Evolutionary conservation across 192 early-diverging fungal species (phyloP).

Genomic region (Backusella macrospora): DNA sequence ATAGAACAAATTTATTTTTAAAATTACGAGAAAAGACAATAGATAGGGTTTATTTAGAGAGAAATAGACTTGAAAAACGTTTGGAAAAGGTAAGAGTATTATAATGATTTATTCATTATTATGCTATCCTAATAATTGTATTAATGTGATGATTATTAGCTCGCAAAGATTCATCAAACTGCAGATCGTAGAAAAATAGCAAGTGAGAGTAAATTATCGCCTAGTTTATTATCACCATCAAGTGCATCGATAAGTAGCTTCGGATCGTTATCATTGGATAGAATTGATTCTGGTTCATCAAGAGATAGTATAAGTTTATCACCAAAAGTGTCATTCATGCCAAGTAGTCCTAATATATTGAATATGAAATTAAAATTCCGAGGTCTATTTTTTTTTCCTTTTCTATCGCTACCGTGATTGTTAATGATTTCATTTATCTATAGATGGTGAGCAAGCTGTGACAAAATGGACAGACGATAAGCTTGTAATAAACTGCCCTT

Average conservation of each 20-base stretch:
- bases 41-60: conserved; percentile 64
- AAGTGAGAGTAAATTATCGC: background rate
- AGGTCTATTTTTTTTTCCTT: background rate
- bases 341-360: conserved; percentile 25
- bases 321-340: conserved; percentile 7
- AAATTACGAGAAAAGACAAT: conserved; percentile 53
- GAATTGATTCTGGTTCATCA: conserved; percentile 29
- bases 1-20: conserved; percentile 53
- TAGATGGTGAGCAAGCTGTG: conserved; percentile 17
- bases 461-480: conserved; percentile 15
- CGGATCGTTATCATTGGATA: conserved; percentile 6
- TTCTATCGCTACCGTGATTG: background rate
- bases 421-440: background rate
- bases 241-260: conserved; percentile 12
- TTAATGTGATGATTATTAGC: background rate
- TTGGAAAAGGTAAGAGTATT: conserved; percentile 62
- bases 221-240: background rate
- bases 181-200: conserved; percentile 1
- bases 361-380: conserved; percentile 28
- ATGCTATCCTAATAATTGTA: too few relatives aligned
- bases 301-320: conserved; percentile 25
- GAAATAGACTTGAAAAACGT: conserved; percentile 72
- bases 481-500: conserved; percentile 13
- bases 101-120: background rate
- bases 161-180: conserved; percentile 32